Evolutionary conservation across 1,284 basidiomycete species (phyloP), one percentile per base, ranked within the genome.

Genomic region (Cutaneotrichosporon dermatis): DNA sequence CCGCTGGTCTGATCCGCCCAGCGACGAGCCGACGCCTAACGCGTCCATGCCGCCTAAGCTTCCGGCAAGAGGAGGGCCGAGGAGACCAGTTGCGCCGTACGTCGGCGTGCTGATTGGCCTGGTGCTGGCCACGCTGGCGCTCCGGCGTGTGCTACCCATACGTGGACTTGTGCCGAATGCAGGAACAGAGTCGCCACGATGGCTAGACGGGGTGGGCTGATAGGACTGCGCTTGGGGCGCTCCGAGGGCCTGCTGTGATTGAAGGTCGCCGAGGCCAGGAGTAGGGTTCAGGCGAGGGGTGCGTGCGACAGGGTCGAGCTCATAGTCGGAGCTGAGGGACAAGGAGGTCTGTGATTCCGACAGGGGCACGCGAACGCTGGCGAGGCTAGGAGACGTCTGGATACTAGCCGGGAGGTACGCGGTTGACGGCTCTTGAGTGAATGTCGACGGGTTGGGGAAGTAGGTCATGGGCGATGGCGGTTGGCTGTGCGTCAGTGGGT

Each of bases 371-470:
- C 62, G 62, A 4, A 49, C 36, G 7, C 59, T 61, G 4, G 57
- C 33, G 3, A 64, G 43, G n/a, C 59, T 51, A 7, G 62, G 62
- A 4, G 62, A 64, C 35, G 59, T 59, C 55, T 61, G 57, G 36
- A 61, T 52, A 39, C 55, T 55, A 56, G 55, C 34, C 4, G 53
- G 50, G 36, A 45, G 33, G 39, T 54, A 33, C 15, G 46, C 42
- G 2, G 43, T 25, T 4, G 40, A 65, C 16, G 25, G 52, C 44
- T 65, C 61, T 33, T 56, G 51, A 12, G 64, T 59, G 54, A 74
- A 74, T 1, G 72, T 66, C 12, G 72, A 72, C 9, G 71, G 74
- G 57, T 72, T 73, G 39, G 74, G 74, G 45, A 76, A 76, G 59
- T 76, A 74, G 13, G 74, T 74, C 51, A 76, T 72, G 7, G 74